Conservation (phyloP, 257 asterid species). For the Gentiana straminea region DNA sequence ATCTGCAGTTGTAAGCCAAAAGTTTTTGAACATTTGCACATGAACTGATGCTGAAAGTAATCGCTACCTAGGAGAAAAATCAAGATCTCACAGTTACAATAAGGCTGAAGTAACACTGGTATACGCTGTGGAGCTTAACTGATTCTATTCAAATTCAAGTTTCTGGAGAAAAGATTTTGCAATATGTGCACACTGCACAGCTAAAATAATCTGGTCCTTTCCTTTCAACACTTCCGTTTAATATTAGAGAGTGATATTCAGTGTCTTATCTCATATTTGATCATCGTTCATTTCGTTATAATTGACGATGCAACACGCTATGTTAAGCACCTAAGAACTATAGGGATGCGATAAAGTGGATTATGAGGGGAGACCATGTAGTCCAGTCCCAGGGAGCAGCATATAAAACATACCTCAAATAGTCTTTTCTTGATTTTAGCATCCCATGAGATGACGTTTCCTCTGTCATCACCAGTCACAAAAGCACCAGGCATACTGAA, state of each 20-base stretch:
- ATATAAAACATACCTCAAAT: slow-evolving; percentile 36
- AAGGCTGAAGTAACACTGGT: too few species aligned
- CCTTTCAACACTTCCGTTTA: not conserved
- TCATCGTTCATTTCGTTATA: not conserved
- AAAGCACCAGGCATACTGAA: slow-evolving; percentile 44
- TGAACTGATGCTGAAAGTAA: not conserved
- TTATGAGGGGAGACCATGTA: not conserved
- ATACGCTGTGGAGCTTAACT: too few species aligned
- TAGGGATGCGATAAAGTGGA: not conserved
- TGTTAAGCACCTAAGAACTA: not conserved
- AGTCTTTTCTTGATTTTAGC: slow-evolving; percentile 53
- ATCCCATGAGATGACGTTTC: slow-evolving; percentile 69
- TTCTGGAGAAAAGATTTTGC: not conserved
- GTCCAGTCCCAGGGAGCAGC: not conserved
- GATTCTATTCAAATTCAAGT: not conserved
- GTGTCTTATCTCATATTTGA: too few species aligned
- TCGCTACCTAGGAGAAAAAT: too few species aligned
- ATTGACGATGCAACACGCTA: not conserved
- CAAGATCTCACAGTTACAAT: too few species aligned
- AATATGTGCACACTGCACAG: not conserved
- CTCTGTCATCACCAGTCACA: slow-evolving; percentile 73
- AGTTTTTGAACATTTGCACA: not conserved
- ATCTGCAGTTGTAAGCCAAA: not conserved
- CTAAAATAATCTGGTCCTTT: not conserved
- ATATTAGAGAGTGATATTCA: not conserved